Percentiles rank a stretch among this genome's conserved stretches.
These are phyloP conservation scores for Eurotiales sp. DNA, from an alignment of 2,329 filamentous ascomycete species.

Conservation along the genomic window DNA sequence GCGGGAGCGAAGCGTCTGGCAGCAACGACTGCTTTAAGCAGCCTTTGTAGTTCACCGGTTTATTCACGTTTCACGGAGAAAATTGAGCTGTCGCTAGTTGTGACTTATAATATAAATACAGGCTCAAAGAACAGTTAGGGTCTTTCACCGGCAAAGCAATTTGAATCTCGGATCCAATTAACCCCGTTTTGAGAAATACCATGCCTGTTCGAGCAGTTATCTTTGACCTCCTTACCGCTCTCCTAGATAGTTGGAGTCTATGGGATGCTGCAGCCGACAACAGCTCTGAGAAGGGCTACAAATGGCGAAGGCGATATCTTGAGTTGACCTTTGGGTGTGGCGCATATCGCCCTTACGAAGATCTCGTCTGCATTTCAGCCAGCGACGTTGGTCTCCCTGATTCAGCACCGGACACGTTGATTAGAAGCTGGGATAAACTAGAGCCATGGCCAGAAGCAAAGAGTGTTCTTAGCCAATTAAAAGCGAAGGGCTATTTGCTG, in stretches of 20 bases:
- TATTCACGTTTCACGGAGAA: not conserved
- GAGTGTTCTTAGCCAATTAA: slow-evolving; percentile 21
- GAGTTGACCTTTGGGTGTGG: slow-evolving; percentile 36
- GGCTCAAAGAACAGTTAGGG: too few species aligned
- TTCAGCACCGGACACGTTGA: slow-evolving; percentile 25
- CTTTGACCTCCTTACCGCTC: slow-evolving; percentile 41
- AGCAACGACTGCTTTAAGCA: not conserved
- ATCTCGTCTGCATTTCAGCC: slow-evolving; percentile 26
- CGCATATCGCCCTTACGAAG: slow-evolving; percentile 27
- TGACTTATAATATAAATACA: too few species aligned
- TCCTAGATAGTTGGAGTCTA: slow-evolving; percentile 39
- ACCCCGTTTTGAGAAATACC: not conserved
- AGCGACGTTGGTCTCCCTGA: slow-evolving; percentile 23
- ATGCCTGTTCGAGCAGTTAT: slow-evolving; percentile 26
- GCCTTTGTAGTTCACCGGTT: not conserved
- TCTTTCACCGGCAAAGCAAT: too few species aligned
- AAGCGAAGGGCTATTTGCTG: slow-evolving; percentile 27
- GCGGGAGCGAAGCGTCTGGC: not conserved
- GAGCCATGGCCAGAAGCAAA: slow-evolving; percentile 22
- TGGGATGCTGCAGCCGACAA: slow-evolving; percentile 26
- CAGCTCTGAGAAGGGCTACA: slow-evolving; percentile 18
- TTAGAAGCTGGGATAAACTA: slow-evolving; percentile 27
- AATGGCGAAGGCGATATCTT: slow-evolving; percentile 38
- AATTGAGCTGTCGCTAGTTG: too few species aligned
- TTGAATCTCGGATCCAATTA: too few species aligned